Evolutionary conservation across 495 filamentous ascomycete genomes (phyloP).

Genomic region (Penicillium arizonense): DNA sequence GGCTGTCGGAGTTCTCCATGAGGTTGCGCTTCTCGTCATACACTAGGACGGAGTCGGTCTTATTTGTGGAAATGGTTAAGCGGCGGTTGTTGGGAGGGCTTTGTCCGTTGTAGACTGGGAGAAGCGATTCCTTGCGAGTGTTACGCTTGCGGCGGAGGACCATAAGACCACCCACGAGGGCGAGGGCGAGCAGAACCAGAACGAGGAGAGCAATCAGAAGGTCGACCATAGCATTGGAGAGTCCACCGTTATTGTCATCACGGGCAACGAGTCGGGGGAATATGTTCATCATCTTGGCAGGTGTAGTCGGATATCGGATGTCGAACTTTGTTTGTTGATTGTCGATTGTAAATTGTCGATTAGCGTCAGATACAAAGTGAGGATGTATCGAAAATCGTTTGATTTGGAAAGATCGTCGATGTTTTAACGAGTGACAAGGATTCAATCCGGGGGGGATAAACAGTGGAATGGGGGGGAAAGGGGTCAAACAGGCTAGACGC

Average conservation of each 20-base stretch:
- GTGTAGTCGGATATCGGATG: slow-evolving; percentile 13
- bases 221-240: slow-evolving; percentile 60
- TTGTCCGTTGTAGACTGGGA: slow-evolving; percentile 60
- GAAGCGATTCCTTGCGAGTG: slow-evolving; percentile 43
- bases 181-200: slow-evolving; percentile 66
- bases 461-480: slow-evolving; percentile 8
- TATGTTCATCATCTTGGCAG: slow-evolving; percentile 43
- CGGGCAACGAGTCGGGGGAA: slow-evolving; percentile 51
- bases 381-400: not conserved
- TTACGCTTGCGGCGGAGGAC: slow-evolving; percentile 67
- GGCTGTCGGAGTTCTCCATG: slow-evolving; percentile 68
- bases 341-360: slow-evolving; percentile 9
- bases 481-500: slow-evolving; percentile 3
- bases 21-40: slow-evolving; percentile 72
- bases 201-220: slow-evolving; percentile 78
- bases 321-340: not conserved
- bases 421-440: slow-evolving; percentile 21
- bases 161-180: slow-evolving; percentile 64
- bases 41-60: slow-evolving; percentile 65
- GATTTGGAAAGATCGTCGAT: slow-evolving; percentile 18
- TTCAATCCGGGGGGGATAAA: slow-evolving; percentile 17
- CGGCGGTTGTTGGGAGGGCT: slow-evolving; percentile 60
- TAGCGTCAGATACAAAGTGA: not conserved
- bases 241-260: slow-evolving; percentile 40
- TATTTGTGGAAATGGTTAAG: slow-evolving; percentile 59